A percentile compares a stretch with the other conserved stretches of the same genome.
Evolutionary conservation across 345 rosid species (phyloP).

Genomic region (Litchi chinensis): DNA sequence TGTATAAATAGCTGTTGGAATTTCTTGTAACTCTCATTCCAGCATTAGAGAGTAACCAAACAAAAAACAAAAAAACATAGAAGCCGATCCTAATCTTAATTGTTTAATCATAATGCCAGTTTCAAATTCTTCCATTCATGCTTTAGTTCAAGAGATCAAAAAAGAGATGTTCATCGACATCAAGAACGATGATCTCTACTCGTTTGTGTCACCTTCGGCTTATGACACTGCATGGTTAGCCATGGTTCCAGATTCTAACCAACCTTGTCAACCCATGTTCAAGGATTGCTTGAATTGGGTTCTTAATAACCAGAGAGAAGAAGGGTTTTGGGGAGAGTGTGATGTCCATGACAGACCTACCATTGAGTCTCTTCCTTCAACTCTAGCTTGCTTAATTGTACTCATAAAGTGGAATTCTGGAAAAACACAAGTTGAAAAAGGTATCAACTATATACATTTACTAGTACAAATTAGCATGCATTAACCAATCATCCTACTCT

Average conservation of each 20-base stretch:
- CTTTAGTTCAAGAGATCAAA: conserved; percentile 37
- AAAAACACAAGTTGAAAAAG: conserved; percentile 30
- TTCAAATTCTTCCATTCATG: conserved; percentile 7
- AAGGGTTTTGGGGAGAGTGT: conserved; percentile 57
- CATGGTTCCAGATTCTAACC: conserved; percentile 40
- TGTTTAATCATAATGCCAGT: conserved; percentile 17
- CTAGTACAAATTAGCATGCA: no score
- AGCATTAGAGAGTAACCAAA: no score
- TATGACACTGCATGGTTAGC: conserved; percentile 70
- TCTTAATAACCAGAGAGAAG: conserved; percentile 43
- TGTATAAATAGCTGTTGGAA: no score
- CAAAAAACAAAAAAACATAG: no score
- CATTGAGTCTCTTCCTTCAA: conserved; percentile 46
- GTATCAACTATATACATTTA: conserved; percentile 21
- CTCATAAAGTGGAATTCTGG: conserved; percentile 53
- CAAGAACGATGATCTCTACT: conserved; percentile 24
- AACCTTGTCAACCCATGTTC: conserved; percentile 50
- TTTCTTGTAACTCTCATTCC: no score
- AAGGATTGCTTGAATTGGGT: conserved; percentile 60
- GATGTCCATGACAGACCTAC: conserved; percentile 31
- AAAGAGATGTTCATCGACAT: conserved; percentile 22
- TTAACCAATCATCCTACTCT: no score
- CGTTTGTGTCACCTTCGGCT: conserved; percentile 46
- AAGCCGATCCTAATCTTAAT: no score
- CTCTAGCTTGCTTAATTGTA: conserved; percentile 55